Evolutionary conservation across 2,329 filamentous ascomycete genomes (phyloP), one percentile per base, ranked within the genome.

Genomic region (Beauveria sp.): DNA sequence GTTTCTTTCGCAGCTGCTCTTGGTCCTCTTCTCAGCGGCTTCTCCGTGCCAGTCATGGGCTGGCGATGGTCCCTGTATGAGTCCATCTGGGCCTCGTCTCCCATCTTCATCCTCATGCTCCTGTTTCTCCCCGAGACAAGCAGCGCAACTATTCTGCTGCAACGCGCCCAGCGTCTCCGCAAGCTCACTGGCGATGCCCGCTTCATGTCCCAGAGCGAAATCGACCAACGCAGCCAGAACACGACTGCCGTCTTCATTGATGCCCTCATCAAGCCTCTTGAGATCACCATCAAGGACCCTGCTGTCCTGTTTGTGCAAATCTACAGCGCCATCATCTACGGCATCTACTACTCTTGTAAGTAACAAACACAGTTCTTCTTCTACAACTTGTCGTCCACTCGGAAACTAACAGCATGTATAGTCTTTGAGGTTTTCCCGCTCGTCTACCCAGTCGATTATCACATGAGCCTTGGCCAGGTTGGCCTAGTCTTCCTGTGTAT

Each of bases 41-140:
- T 84, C 70, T 77, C 81, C 5, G 84, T 87, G 6, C 77, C 79
- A 2, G 79, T 76, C 5, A 78, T 83, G 70, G 74, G 73, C 58
- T 89, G 85, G 85, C 77, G 84, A n/a, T 88, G 85, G 85, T 82
- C 82, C 0, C 74, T 85, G 12, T 86, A 82, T 77, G 83, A 87
- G 68, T 82, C 87, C 61, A 75, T 88, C 62, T 88, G 84, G 84
- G 77, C 82, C 20, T 77, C 83, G 0, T 79, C 76, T 0, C 85
- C 85, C 0, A 69, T 87, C 49, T 80, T 88, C 65, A 65, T 88
- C n/a, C 60, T 81, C 57, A 82, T 89, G 80, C 80, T 87, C 67
- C 68, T 86, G 64, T 78, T 84, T 64, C 79, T 89, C 26, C 87
- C 87, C 0, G 87, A 90, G 74, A 89, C 87, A 0, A 82, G 76